Evolutionary conservation across 2,329 filamentous ascomycete species (phyloP).

Genomic region (Metarhizium anisopliae): DNA sequence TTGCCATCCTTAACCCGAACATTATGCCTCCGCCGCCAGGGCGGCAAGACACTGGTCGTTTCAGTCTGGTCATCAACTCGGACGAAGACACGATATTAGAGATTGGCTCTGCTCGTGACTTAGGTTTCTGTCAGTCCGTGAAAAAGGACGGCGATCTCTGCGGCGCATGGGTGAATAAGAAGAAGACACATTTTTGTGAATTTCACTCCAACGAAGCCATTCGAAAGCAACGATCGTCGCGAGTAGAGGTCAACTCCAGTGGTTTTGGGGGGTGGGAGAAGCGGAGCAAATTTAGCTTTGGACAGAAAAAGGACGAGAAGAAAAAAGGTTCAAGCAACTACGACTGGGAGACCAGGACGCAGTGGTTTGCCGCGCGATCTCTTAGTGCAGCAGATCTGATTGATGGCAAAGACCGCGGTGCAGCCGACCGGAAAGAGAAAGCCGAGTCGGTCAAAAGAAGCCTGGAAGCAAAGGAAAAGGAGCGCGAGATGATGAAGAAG

Average conservation of each 20-base stretch:
- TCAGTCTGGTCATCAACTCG: slow-evolving; percentile 76
- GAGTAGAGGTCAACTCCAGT: slow-evolving; percentile 74
- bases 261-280: slow-evolving; percentile 30
- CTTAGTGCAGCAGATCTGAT: slow-evolving; percentile 52
- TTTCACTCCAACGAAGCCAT: slow-evolving; percentile 82
- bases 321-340: slow-evolving; percentile 30
- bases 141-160: slow-evolving; percentile 80
- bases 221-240: slow-evolving; percentile 52
- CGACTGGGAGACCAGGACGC: slow-evolving; percentile 49
- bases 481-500: slow-evolving; percentile 61
- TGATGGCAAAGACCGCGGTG: slow-evolving; percentile 52
- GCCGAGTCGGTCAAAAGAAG: slow-evolving; percentile 58
- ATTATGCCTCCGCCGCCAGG: slow-evolving; percentile 80
- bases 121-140: slow-evolving; percentile 79
- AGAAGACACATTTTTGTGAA: slow-evolving; percentile 85
- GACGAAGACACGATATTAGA: slow-evolving; percentile 86
- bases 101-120: slow-evolving; percentile 72
- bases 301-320: slow-evolving; percentile 9
- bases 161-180: slow-evolving; percentile 75
- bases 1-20: slow-evolving; percentile 84
- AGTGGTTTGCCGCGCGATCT: slow-evolving; percentile 42
- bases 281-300: slow-evolving; percentile 19
- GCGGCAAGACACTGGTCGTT: slow-evolving; percentile 69
- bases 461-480: slow-evolving; percentile 59
- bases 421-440: slow-evolving; percentile 49